These are phyloP conservation scores for Colletotrichum sp. DNA, from an alignment of 2,329 filamentous ascomycete genomes.

Conservation along the genomic window DNA sequence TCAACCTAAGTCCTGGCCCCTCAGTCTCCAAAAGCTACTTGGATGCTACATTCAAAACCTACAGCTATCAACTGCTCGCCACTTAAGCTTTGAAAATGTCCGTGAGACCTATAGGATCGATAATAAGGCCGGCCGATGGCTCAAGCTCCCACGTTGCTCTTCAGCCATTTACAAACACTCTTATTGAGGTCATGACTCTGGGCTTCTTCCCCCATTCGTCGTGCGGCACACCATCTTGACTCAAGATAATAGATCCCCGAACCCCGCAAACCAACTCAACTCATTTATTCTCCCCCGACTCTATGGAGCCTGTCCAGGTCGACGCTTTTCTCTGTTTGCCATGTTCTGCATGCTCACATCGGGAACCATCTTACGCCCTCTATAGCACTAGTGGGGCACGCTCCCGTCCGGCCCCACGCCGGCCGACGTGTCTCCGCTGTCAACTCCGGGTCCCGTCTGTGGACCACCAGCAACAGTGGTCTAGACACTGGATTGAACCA, in stretches of 20 bases:
- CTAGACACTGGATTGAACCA: not conserved
- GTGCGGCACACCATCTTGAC: not conserved
- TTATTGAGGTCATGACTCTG: not conserved
- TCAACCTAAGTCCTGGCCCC: not conserved
- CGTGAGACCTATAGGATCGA: conserved; percentile 1
- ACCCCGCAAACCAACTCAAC: not conserved
- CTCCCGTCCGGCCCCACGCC: not conserved
- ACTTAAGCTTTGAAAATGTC: conserved; percentile 12
- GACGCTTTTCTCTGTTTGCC: not conserved
- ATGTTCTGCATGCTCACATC: not conserved
- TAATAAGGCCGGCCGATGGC: not conserved
- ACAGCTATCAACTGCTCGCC: not conserved
- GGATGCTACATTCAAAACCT: not conserved
- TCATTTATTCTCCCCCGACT: not conserved
- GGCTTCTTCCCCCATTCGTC: not conserved
- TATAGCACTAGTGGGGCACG: not conserved
- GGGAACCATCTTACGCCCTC: not conserved
- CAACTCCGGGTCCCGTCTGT: not conserved
- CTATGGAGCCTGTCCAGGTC: not conserved
- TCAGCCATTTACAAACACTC: not conserved
- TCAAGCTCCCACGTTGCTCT: not conserved
- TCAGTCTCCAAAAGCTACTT: not conserved
- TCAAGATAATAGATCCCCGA: not conserved
- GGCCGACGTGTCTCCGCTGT: not conserved
- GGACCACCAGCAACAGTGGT: not conserved